A percentile compares a stretch with the other conserved stretches of the same genome.
phyloP scores from a whole-genome alignment of 495 filamentous ascomycete species.

The Ramalina intermedia region DNA sequence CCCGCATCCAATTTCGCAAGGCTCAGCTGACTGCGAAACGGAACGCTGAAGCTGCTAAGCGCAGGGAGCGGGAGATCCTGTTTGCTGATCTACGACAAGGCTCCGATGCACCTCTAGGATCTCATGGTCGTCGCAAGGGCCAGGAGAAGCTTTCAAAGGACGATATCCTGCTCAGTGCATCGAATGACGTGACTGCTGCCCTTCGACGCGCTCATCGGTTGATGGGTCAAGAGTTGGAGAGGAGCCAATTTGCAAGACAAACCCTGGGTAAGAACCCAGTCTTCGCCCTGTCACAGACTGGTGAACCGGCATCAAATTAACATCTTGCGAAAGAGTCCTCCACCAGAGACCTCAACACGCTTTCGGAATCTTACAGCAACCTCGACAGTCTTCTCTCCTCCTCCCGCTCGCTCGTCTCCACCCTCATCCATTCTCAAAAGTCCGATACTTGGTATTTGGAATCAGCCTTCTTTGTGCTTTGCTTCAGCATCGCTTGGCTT shows the following conservation, averaged over 20 bases:
- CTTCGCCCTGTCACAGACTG: not conserved
- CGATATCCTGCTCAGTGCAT: conserved; percentile 55
- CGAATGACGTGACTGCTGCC: conserved; percentile 69
- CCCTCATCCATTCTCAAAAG: conserved; percentile 74
- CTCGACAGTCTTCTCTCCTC: conserved; percentile 62
- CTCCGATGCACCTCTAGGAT: conserved; percentile 21
- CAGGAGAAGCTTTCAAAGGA: conserved; percentile 44
- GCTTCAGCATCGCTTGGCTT: conserved; percentile 68
- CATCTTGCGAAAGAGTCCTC: conserved; percentile 38
- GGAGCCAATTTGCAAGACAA: conserved; percentile 75
- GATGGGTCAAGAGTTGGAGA: conserved; percentile 66
- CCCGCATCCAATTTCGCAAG: conserved; percentile 60
- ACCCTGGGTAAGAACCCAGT: conserved; percentile 42
- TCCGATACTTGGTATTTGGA: conserved; percentile 94
- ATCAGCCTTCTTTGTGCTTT: conserved; percentile 68
- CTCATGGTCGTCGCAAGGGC: conserved; percentile 22
- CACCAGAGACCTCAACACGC: conserved; percentile 61
- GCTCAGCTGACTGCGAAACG: conserved; percentile 73
- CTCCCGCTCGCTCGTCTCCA: conserved; percentile 59
- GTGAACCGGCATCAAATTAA: not conserved
- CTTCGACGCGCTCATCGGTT: conserved; percentile 73
- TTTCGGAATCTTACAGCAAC: conserved; percentile 63
- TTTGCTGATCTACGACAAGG: conserved; percentile 42
- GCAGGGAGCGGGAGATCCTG: conserved; percentile 62
- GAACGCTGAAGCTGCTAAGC: conserved; percentile 54